Evolutionary conservation across 768 basidiomycete species (phyloP), one percentile per base, ranked within the genome.

Genomic region (Hypholoma sublateritium): DNA sequence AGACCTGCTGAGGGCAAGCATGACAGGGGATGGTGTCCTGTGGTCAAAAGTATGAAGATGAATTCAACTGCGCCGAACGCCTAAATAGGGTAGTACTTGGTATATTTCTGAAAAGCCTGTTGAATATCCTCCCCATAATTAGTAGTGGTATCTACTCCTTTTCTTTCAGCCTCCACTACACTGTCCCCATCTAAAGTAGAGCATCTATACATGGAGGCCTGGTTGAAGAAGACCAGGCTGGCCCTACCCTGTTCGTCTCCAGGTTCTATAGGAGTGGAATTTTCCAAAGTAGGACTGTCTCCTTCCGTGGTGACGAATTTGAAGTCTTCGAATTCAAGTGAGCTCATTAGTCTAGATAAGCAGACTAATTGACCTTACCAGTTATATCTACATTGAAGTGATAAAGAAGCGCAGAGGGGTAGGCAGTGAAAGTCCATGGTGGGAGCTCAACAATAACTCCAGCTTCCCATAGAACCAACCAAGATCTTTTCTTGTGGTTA

Each of bases 381-480:
- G 53, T 3, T 0, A 72, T 45, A 50, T 73, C 70, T 4, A 72
- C 46, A 37, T 74, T 74, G 50, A 74, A 74, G 47, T 74, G 72
- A 42, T 61, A 66, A 2, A 74, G 63, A 1, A 76, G 60, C 0
- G 71, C 65, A 11, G 72, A 76, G 0, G 72, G 72, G 47, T 74
- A 76, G 16, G 67, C 32, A 0, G 66, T 32, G 0, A 69, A 32
- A 0, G 67, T 63, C 61, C 73, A 70, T 4, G 73, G 65, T 3
- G 71, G 74, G 2, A 76, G 57, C 58, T 76, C 52, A 19, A 76
- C 58, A 1, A 66, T 60, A 1, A 76, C 56, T 0, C 64, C 69
- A 13, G 68, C 70, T 57, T 76, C 72, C 71, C 72, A 76, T 0
- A 76, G 50, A 0, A 71, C 72, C 2, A 76, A 58, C 72, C 72